Base-by-base conservation (phyloP, 2,329 filamentous ascomycete genomes). In the Phoma sp. region DNA sequence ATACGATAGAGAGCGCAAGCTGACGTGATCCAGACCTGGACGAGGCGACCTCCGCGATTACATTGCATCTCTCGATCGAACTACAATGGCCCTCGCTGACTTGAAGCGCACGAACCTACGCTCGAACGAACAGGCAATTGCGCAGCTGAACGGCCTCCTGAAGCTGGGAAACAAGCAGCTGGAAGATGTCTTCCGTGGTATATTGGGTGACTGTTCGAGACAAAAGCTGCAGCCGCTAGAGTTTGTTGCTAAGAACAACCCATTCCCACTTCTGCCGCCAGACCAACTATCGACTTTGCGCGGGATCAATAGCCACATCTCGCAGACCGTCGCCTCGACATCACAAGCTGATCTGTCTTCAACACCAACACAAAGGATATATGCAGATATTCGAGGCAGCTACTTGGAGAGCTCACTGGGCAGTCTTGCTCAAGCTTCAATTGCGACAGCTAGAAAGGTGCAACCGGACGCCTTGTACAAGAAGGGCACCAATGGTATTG, bases 31-130 rank as follows among this genome's bases (percentile, higher is more conserved):
- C 21, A 57, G 66, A 19, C 63, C 66, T 32, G 66, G 64, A 31
- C 89, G 89, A 75, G 87, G 88, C 29, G 93, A 93, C 36, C 80
- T 99, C 52, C 84, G 87, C 33, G 90, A 91, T 65, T 99, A 96
- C 76, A 85, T 99, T 44, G 88, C 87, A 40, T 96, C 94, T 6
- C 86, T 98, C 64, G 95, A 96, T 77, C 89, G 95, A 37, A 85
- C 96, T 29, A 92, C 89, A 68, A 90, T 90, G 73, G 90, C 93
- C n/a, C 82, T 97, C 51, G 78, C 82, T 57, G 91, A 96, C 59
- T 88, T 99, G 78, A 90, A 90, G 72, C 84, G 90, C 3, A 94
- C 94, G n/a, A 97, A 97, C 65, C 80, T 99, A 46, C 88, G 91
- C 52, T 90, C 93, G 9, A 98, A 97, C 57, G 93, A 98, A 73